Conservation (phyloP, 75 land plant genomes). For the Gnetum montanum region DNA sequence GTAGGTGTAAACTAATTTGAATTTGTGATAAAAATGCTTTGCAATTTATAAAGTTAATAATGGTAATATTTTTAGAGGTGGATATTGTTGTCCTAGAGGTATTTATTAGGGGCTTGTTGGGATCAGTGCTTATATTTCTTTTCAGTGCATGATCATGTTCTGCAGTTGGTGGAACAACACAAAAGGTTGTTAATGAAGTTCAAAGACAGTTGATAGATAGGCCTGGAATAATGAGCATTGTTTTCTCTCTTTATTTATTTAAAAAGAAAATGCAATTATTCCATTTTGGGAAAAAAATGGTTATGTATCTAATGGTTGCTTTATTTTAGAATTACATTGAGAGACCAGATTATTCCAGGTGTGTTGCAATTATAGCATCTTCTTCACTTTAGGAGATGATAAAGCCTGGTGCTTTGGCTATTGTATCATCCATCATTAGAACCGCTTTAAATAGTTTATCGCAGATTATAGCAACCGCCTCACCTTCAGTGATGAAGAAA, state of each 20-base stretch:
- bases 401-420: constrained; percentile 96
- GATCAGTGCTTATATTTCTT: constrained; percentile 91
- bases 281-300: too few species aligned
- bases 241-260: neutral
- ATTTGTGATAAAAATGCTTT: too few species aligned
- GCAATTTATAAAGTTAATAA: constrained; percentile 1
- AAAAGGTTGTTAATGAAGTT: constrained; percentile 99
- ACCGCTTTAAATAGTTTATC: too few species aligned
- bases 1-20: too few species aligned
- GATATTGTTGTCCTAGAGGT: constrained; percentile 99
- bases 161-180: constrained; percentile 98
- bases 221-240: constrained; percentile 93
- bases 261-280: too few species aligned
- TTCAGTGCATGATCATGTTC: constrained; percentile 99
- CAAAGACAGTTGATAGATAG: constrained; percentile 94
- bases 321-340: too few species aligned
- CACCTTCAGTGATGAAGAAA: too few species aligned
- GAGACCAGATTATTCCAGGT: constrained; percentile 95
- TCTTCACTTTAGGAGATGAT: constrained; percentile 97
- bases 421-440: constrained; percentile 75
- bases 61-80: constrained; percentile 43
- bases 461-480: too few species aligned
- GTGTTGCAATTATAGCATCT: constrained; percentile 98
- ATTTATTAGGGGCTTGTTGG: constrained; percentile 90
- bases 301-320: too few species aligned